Evolutionary conservation across 2,329 filamentous ascomycete genomes (phyloP).

Genomic region (Colletotrichum gloeosporioides): DNA sequence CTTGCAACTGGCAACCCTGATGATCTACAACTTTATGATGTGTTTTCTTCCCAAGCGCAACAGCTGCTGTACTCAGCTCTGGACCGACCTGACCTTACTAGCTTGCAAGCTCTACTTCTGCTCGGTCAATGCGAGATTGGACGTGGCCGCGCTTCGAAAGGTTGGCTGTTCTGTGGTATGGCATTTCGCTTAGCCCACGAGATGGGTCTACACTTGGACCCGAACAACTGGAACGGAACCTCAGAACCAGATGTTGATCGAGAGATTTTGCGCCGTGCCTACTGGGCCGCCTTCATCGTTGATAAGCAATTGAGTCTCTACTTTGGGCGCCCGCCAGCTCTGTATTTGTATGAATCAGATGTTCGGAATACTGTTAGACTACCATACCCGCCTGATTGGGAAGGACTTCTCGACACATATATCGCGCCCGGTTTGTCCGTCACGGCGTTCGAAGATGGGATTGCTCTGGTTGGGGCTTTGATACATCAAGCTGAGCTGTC

Average conservation of each 20-base stretch:
- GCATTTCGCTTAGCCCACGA: slow-evolving; percentile 56
- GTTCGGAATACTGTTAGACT: slow-evolving; percentile 53
- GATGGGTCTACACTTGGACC: slow-evolving; percentile 58
- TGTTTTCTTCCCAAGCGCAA: slow-evolving; percentile 25
- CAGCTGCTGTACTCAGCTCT: slow-evolving; percentile 48
- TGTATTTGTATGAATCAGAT: slow-evolving; percentile 55
- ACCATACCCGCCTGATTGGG: slow-evolving; percentile 55
- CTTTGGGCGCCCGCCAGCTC: slow-evolving; percentile 54
- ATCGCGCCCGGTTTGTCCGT: neutral
- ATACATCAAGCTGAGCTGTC: slow-evolving; percentile 53
- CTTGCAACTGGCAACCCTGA: slow-evolving; percentile 46
- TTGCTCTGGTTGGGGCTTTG: slow-evolving; percentile 48
- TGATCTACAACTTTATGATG: slow-evolving; percentile 24
- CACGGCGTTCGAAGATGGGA: slow-evolving; percentile 51
- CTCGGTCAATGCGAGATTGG: slow-evolving; percentile 54
- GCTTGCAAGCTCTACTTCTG: slow-evolving; percentile 48
- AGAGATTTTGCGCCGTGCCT: slow-evolving; percentile 53
- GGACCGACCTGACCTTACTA: slow-evolving; percentile 52
- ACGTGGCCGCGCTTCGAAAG: slow-evolving; percentile 51
- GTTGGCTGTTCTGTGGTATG: slow-evolving; percentile 58
- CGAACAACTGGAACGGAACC: slow-evolving; percentile 50
- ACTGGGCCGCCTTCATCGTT: slow-evolving; percentile 55
- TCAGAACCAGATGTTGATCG: slow-evolving; percentile 44
- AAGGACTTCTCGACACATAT: slow-evolving; percentile 33
- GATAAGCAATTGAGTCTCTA: slow-evolving; percentile 58